These are phyloP conservation scores for Cordyceps javanica DNA, from an alignment of 2,329 filamentous ascomycete species.

Conservation along the genomic window DNA sequence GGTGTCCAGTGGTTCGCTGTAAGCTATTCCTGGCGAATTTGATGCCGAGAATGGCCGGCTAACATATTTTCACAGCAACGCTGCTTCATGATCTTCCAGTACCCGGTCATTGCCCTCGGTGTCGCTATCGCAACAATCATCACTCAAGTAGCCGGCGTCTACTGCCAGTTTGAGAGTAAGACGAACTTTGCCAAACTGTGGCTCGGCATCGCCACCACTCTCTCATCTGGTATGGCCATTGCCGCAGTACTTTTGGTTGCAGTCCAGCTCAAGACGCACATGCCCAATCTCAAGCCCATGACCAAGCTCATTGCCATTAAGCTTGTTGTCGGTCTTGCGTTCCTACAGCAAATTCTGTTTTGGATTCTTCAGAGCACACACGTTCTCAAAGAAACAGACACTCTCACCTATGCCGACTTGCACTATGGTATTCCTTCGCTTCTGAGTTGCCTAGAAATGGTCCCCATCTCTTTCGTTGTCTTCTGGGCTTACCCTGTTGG, in stretches of 20 bases:
- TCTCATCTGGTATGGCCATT: slow-evolving; percentile 20
- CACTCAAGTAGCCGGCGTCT: slow-evolving; percentile 23
- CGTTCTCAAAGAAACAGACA: slow-evolving; percentile 16
- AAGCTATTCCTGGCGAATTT: slow-evolving; percentile 1
- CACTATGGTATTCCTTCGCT: slow-evolving; percentile 20
- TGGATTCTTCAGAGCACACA: slow-evolving; percentile 20
- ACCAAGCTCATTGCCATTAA: slow-evolving; percentile 14
- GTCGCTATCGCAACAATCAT: slow-evolving; percentile 36
- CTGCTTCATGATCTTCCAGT: slow-evolving; percentile 35
- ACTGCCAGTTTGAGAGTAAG: slow-evolving; percentile 25
- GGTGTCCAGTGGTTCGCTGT: slow-evolving; percentile 29
- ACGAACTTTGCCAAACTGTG: slow-evolving; percentile 26
- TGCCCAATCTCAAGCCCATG: slow-evolving; percentile 13
- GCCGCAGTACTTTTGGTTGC: slow-evolving; percentile 20
- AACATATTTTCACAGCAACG: slow-evolving; percentile 17
- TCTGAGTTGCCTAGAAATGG: slow-evolving; percentile 21
- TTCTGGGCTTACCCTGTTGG: slow-evolving; percentile 19
- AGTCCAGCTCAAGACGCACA: slow-evolving; percentile 11
- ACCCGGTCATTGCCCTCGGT: slow-evolving; percentile 27
- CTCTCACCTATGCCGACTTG: slow-evolving; percentile 19
- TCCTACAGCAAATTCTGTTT: slow-evolving; percentile 21
- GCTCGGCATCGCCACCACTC: slow-evolving; percentile 22
- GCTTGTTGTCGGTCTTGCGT: slow-evolving; percentile 21
- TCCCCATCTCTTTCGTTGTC: slow-evolving; percentile 20
- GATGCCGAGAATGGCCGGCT: no score